phyloP scores from a whole-genome alignment of 768 basidiomycete genomes.

The Jaapia argillacea region DNA sequence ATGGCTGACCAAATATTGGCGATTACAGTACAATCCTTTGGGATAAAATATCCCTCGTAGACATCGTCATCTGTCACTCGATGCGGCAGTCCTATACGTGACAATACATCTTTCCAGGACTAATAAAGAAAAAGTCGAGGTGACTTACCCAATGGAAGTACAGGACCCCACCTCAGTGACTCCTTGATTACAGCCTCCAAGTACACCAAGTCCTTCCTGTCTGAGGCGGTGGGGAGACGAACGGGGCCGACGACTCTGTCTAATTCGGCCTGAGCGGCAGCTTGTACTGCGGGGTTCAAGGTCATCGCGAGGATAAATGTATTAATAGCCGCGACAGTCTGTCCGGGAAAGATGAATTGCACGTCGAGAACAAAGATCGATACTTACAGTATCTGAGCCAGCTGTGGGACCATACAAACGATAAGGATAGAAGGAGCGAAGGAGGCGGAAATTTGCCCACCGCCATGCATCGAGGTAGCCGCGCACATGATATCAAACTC shows the following conservation, averaged over 20 bases:
- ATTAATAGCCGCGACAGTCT: conserved; percentile 7
- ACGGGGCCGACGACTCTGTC: conserved; percentile 10
- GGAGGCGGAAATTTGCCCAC: neutral
- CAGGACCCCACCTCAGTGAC: conserved; percentile 9
- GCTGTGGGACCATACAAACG: neutral
- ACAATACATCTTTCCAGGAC: too few relatives aligned
- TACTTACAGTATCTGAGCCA: conserved; percentile 7
- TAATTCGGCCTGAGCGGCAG: conserved; percentile 8
- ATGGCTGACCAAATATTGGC: neutral
- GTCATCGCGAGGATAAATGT: conserved; percentile 10
- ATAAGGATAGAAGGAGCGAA: neutral
- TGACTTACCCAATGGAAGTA: conserved; percentile 4
- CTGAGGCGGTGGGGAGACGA: conserved; percentile 12
- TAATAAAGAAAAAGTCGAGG: neutral
- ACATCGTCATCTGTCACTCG: conserved; percentile 9
- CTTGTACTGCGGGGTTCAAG: conserved; percentile 7
- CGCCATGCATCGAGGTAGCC: neutral
- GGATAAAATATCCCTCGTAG: conserved; percentile 13
- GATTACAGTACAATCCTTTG: conserved; percentile 7
- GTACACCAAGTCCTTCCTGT: conserved; percentile 12
- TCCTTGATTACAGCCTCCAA: conserved; percentile 13
- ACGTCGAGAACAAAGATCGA: neutral
- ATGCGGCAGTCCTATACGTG: conserved; percentile 10
- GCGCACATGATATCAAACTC: neutral
- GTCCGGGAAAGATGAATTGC: neutral